Base-by-base conservation (phyloP, 2,329 filamentous ascomycete species). In the Fusarium buharicum region DNA sequence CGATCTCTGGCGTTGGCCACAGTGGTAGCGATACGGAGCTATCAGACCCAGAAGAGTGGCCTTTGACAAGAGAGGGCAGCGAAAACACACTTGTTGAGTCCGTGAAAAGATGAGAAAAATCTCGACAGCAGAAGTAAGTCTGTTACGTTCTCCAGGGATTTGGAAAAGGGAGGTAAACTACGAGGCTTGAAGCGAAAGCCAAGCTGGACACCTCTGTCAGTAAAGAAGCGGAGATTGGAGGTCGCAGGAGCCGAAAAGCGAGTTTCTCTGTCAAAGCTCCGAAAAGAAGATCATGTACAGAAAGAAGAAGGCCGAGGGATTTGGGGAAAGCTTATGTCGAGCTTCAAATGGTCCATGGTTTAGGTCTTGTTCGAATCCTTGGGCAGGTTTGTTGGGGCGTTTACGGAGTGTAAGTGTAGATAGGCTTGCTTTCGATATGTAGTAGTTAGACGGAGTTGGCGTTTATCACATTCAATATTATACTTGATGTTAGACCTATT, bases 161-260 rank as follows among this genome's bases (percentile, higher is more conserved):
- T 7, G 8, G 34, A 48, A 18, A n/a, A 22, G 17, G 37, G n/a
- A n/a, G 16, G 10, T 16, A 37, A 33, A 16, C 18, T 9, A 27
- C 43, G 33, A n/a, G n/a, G 16, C 34, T 43, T 63, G 48, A 66
- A 69, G 50, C 44, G 63, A 31, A 66, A 56, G 31, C 40, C 36
- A 27, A 53, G 36, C 9, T 60, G 39, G 53, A n/a, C 16, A 13
- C 12, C 24, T 18, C 11, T 17, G 24, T 12, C 37, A 2, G 13
- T 31, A 4, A 67, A 49, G 12, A 55, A 44, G 48, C 45, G n/a
- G 11, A 67, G 36, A 18, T 2, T n/a, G 17, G 28, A 27, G 7
- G 3, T 3, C 8, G n/a, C 30, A 5, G 18, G 36, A 22, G 14
- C n/a, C 4, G 34, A 22, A 27, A 44, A 37, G 28, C 33, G 16